Base-by-base conservation (phyloP, 345 rosid species). In the Citrus medica region DNA sequence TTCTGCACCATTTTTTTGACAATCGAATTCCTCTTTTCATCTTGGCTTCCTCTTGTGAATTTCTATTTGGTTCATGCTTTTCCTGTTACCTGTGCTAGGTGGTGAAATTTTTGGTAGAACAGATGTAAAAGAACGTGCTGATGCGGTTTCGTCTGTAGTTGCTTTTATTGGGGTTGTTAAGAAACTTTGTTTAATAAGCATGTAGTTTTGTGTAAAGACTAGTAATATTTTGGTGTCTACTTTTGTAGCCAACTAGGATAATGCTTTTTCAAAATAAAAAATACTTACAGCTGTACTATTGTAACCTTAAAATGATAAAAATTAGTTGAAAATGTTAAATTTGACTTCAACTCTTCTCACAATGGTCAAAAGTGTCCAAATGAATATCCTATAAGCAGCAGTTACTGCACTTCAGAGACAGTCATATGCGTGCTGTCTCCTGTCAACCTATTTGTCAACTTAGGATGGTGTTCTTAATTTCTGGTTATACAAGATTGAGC, bases 101-200 rank as follows among this genome's bases (percentile, higher is more conserved):
- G 32, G 32, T 30, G 32, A 30, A 30, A 30, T 30, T 30, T 30
- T 30, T 30, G 32, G 32, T 30, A 30, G 32, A 30, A 30, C 4
- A 30, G 0, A 30, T 30, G 32, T 30, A 3, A 30, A 30, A 30
- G 4, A 30, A 30, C 98, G 98, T 68, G 90, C 92, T 28, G 97
- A 95, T 91, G 99, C 95, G 22, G 82, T 95, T 80, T 95, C 99
- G 42, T 95, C 98, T 56, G 72, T 95, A 55, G 93, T 95, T 82
- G 94, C 99, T 62, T 92, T 95, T 58, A 79, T 95, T 79, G 99
- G 99, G 73, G 93, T 87, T 84, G 94, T 94, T 91, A 88, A 87
- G 88, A 80, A 75, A 48, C 58, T 56, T 51, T 76, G 5, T 75
- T 70, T 74, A 60, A 56, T 10, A 58, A 68, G 22, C 65, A 55